Conservation (phyloP, 2,329 filamentous ascomycete species). For the Gaeumannomyces sp. region DNA sequence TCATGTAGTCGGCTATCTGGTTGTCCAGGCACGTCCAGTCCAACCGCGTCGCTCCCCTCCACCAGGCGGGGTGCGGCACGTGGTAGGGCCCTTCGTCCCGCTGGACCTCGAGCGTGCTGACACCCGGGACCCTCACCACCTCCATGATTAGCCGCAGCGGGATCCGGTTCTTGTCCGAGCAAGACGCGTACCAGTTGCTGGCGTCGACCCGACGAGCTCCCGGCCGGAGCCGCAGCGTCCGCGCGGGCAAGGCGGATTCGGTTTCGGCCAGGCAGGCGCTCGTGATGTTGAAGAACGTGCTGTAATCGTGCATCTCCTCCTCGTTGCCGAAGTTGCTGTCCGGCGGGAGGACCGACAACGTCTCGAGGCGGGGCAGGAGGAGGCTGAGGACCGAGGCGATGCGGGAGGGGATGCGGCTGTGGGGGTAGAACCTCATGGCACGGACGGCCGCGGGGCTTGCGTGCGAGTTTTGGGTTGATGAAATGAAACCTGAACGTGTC, state of each 20-base stretch:
- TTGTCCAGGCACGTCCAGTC: not conserved
- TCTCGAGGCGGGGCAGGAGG: not conserved
- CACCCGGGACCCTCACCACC: not conserved
- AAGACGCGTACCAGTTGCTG: too few relatives aligned
- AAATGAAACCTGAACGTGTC: too few relatives aligned
- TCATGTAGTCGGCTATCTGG: not conserved
- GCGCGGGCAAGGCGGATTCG: too few relatives aligned
- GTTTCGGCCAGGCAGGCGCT: too few relatives aligned
- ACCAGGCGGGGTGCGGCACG: not conserved
- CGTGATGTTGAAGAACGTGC: too few relatives aligned
- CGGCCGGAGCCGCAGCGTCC: not conserved
- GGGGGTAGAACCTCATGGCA: not conserved
- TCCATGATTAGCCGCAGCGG: not conserved
- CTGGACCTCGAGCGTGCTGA: not conserved
- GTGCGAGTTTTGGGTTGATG: too few relatives aligned
- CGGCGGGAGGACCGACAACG: not conserved
- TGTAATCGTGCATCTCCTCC: too few relatives aligned
- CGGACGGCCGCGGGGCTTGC: too few relatives aligned
- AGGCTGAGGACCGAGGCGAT: not conserved
- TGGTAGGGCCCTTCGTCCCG: not conserved
- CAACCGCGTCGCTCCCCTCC: not conserved
- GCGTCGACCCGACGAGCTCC: too few relatives aligned
- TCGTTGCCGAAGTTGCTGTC: not conserved
- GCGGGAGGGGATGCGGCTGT: not conserved
- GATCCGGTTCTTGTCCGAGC: not conserved